Base-by-base conservation (phyloP, 2,329 filamentous ascomycete species). In the Aspergillus pseudoterreus region DNA sequence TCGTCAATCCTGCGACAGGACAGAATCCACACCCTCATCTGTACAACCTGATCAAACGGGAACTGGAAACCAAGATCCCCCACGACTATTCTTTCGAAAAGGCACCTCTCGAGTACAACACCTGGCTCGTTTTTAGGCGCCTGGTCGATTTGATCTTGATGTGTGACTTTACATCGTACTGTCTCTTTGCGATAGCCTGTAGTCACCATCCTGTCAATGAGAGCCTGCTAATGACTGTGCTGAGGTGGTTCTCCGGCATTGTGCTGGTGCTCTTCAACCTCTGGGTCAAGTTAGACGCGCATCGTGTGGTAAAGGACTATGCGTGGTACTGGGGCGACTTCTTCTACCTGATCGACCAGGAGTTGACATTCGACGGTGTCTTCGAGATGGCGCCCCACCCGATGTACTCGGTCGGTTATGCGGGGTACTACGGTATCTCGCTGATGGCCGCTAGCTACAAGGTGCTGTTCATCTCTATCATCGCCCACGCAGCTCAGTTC, bases 241-340 rank as follows among this genome's bases (percentile, higher is more conserved):
- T 85, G 50, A 87, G 94, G 54, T 99, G 94, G 94, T 67, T 77
- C 3, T 78, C 85, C 43, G 94, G 94, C 47, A 81, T 92, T 58
- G 73, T 81, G 38, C 80, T 97, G 22, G 86, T 99, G 57, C 80
- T 88, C 52, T 97, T 99, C 81, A 99, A 97, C 71, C 80, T 97
- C 19, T 97, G 94, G 92, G 94, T 99, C 57, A 99, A 99, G 75
- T 80, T 99, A 56, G 94, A 99, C 72, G 94, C 94, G 17, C 94
- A 99, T 72, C 83, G 94, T 55, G 94, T 99, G 45, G 94, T 99
- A 67, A 97, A 97, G 73, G 94, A 99, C 73, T 99, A 92, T 75
- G 94, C 94, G 24, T 99, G 94, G 94, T 99, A 97, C 74, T 99
- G 94, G 94, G 94, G 94, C 55, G 94, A 99, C 73, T 97, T 97